These are phyloP conservation scores for Vaccinium myrtillus DNA, from an alignment of 148 eudicot genomes.

Conservation along the genomic window DNA sequence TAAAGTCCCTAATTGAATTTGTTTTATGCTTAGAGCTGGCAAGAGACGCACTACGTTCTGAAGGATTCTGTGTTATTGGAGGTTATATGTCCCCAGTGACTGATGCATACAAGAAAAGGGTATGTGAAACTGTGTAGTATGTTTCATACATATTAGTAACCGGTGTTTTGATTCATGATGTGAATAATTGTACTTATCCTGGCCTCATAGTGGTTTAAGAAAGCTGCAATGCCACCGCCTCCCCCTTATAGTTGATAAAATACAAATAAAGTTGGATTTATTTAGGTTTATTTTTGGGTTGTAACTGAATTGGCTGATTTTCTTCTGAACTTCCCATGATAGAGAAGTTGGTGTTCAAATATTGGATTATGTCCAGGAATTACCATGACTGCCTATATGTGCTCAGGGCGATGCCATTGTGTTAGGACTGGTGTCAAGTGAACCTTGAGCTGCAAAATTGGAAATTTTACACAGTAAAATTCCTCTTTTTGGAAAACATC, in stretches of 20 bases:
- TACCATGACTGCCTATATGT: neutral
- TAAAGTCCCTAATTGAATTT: conserved; percentile 4
- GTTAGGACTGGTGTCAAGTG: no score
- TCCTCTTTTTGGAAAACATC: no score
- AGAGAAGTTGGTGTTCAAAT: conserved; percentile 3
- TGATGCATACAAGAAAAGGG: conserved; percentile 89
- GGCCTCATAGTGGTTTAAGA: neutral
- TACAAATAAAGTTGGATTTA: neutral
- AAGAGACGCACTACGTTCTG: conserved; percentile 69
- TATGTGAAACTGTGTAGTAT: conserved; percentile 22
- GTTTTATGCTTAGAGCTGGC: conserved; percentile 63
- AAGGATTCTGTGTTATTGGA: conserved; percentile 81
- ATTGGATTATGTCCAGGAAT: neutral
- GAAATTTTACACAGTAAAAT: no score
- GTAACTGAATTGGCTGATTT: neutral
- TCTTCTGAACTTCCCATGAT: neutral
- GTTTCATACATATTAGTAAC: neutral
- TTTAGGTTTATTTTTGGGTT: no score
- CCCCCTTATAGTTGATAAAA: neutral
- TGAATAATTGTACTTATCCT: neutral
- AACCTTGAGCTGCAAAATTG: no score
- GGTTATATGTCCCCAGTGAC: conserved; percentile 96
- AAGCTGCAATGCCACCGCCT: neutral
- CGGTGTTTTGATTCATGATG: neutral
- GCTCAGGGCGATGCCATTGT: no score